These are phyloP conservation scores for Magnusiomyces magnusii DNA, from an alignment of 1,139 yeast species.

Conservation along the genomic window DNA sequence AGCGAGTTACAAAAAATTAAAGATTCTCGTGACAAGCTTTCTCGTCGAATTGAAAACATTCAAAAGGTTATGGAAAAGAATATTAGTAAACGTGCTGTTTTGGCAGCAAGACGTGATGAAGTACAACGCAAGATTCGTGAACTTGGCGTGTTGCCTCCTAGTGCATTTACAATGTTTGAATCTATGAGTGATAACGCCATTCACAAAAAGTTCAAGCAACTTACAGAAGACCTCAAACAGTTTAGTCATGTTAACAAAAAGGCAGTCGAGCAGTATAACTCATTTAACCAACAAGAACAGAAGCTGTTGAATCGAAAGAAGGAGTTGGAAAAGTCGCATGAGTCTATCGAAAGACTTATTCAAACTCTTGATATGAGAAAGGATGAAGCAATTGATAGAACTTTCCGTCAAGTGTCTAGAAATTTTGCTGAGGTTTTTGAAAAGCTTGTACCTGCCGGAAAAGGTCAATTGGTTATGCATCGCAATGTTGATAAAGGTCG, in stretches of 20 bases:
- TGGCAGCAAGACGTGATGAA: constrained; percentile 60
- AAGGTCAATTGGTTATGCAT: constrained; percentile 66
- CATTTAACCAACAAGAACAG: constrained; percentile 66
- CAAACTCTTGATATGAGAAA: constrained; percentile 68
- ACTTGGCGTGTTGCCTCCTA: constrained; percentile 82
- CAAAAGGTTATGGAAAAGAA: constrained; percentile 61
- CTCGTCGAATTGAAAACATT: constrained; percentile 52
- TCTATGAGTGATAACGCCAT: constrained; percentile 45
- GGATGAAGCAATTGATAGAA: constrained; percentile 70
- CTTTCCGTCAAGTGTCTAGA: constrained; percentile 68
- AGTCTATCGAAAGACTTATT: constrained; percentile 67
- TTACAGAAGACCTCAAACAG: constrained; percentile 52
- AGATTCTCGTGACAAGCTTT: constrained; percentile 47
- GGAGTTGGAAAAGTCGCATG: constrained; percentile 64
- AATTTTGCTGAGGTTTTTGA: constrained; percentile 71
- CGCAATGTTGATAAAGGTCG: constrained; percentile 32
- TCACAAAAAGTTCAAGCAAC: constrained; percentile 46
- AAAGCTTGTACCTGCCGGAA: constrained; percentile 75
- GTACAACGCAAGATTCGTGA: constrained; percentile 69
- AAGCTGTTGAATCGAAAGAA: constrained; percentile 52
- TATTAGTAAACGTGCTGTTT: constrained; percentile 55
- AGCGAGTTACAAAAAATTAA: constrained; percentile 44
- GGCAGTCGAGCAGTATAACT: constrained; percentile 77
- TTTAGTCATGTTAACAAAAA: constrained; percentile 80
- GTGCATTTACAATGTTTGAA: constrained; percentile 53